phyloP scores from a whole-genome alignment of 2,329 filamentous ascomycete genomes.

The Clarireedia paspali region DNA sequence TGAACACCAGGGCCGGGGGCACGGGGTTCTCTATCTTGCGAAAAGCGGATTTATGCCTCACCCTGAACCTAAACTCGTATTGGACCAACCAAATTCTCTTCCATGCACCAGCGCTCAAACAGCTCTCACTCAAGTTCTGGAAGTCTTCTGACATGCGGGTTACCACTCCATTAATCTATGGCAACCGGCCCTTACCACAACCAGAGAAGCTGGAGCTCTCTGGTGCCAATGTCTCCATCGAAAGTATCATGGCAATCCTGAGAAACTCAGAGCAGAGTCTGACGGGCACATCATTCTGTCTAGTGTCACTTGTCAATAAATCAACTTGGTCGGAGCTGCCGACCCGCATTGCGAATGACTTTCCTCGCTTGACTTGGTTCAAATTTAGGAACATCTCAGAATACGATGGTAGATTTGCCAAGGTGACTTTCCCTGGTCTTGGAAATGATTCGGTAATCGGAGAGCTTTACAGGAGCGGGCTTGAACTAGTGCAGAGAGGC shows the following conservation, averaged over 20 bases:
- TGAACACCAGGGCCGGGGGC: constrained; percentile 9
- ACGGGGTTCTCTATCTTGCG: constrained; percentile 7
- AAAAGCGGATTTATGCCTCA: constrained; percentile 6
- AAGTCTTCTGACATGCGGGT: neutral
- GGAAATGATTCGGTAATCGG: constrained; percentile 5
- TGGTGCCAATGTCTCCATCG: neutral
- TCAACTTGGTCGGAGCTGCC: constrained; percentile 10
- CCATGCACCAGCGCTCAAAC: constrained; percentile 10
- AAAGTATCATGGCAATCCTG: constrained; percentile 69
- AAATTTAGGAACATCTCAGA: constrained; percentile 2
- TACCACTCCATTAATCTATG: constrained; percentile 1
- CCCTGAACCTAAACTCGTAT: constrained; percentile 3
- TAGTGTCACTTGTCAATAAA: neutral
- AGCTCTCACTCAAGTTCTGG: constrained; percentile 10
- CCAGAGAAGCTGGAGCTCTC: constrained; percentile 4
- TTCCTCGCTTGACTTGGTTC: constrained; percentile 8
- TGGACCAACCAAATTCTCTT: constrained; percentile 8
- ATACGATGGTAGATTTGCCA: neutral
- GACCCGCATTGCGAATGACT: constrained; percentile 6
- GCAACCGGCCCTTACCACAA: neutral
- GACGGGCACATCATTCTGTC: constrained; percentile 3
- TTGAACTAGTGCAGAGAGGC: constrained; percentile 4
- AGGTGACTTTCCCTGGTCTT: constrained; percentile 4
- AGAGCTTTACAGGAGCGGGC: constrained; percentile 7
- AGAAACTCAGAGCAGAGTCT: constrained; percentile 67